Base-by-base conservation (phyloP, 192 early-diverging fungal genomes). In the Podila minutissima region DNA sequence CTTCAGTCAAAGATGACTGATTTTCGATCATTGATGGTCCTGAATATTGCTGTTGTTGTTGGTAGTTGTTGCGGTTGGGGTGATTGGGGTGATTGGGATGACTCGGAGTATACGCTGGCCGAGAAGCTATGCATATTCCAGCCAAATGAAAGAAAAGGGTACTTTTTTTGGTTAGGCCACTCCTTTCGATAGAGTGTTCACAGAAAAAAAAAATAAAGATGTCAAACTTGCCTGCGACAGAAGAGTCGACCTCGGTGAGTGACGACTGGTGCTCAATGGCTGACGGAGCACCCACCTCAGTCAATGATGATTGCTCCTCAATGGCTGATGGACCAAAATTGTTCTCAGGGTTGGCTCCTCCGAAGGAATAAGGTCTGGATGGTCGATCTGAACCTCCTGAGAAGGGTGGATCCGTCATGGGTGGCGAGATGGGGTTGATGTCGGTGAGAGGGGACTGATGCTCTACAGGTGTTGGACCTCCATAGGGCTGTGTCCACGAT, bases 1-100 rank as follows among this genome's bases (percentile, higher is more conserved):
- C 61, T 46, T 81, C 77, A 59, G 77, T 81, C 46, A 81, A 49
- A 24, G 77, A 72, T 11, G 77, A 81, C 31, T 81, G 77, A 17
- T 66, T 48, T 8, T 81, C 77, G 31, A 81, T 81, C 1, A 61
- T 59, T 3, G 77, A 81, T 6, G 71, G 77, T 37, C 35, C 35
- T 10, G 35, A 37, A 37, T 37, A 37, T 37, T 37, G 7, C 13
- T 17, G 15, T 17, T 46, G 38, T 41, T 41, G 41, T 17, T 46
- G 41, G 41, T 46, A 46, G 41, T 46, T 46, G 15, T 17, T 46
- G 41, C 41, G 41, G 41, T 46, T 46, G 41, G 41, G 41, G 41
- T 46, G 38, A 12, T 41, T 41, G 38, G 12, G 38, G 12, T 41
- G 41, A 17, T 12, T 46, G 41, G 35, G 35, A 37, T 46, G 41